Evolutionary conservation across 805 yeast genomes (phyloP).

Genomic region (Metschnikowia sp.): DNA sequence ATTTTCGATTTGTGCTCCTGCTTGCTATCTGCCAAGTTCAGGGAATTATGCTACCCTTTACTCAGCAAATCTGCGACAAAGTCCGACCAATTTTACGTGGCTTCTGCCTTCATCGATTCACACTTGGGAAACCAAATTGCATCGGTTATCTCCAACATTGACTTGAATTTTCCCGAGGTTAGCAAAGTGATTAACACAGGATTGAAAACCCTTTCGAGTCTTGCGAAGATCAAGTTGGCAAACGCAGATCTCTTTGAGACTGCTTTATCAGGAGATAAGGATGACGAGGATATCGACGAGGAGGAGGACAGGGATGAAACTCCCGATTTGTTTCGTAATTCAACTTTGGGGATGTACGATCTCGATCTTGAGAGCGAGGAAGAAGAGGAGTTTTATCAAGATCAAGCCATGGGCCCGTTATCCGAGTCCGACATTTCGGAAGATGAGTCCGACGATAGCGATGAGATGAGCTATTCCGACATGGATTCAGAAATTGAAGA

Average conservation of each 20-base stretch:
- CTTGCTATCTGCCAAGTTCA: conserved; percentile 41
- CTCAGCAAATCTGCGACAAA: conserved; percentile 47
- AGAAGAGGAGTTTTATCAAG: conserved; percentile 45
- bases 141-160: conserved; percentile 58
- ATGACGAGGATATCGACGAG: conserved; percentile 42
- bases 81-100: conserved; percentile 60
- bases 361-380: conserved; percentile 68
- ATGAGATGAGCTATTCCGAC: conserved; percentile 25
- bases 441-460: conserved; percentile 21
- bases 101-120: conserved; percentile 66
- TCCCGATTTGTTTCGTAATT: conserved; percentile 80
- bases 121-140: conserved; percentile 58
- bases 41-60: conserved; percentile 41
- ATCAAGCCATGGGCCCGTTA: conserved; percentile 38
- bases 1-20: conserved; percentile 48
- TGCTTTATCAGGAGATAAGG: conserved; percentile 49
- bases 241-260: conserved; percentile 58
- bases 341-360: conserved; percentile 93
- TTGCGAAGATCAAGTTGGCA: conserved; percentile 55
- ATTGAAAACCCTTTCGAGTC: conserved; percentile 53
- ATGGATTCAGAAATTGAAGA: conserved; percentile 23
- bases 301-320: conserved; percentile 67
- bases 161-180: conserved; percentile 69
- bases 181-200: conserved; percentile 56
- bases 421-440: conserved; percentile 30